Evolutionary conservation across 768 basidiomycete species (phyloP).

Genomic region (Suillus placidus): DNA sequence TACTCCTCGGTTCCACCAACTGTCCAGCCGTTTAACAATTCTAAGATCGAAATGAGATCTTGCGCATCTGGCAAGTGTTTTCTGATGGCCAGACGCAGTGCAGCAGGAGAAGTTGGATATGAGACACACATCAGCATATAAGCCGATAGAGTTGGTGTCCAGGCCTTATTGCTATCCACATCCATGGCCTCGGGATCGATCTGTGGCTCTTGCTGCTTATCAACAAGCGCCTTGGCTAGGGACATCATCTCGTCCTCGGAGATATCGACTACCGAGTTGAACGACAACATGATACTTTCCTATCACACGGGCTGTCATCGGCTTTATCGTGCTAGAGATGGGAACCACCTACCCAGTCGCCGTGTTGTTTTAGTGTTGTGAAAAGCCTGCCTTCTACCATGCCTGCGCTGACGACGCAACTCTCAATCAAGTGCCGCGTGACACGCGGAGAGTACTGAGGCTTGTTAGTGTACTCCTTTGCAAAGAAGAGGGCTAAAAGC

Average conservation of each 20-base stretch:
- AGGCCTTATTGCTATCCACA: conserved; percentile 34
- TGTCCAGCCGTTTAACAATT: conserved; percentile 27
- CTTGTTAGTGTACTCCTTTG: conserved; percentile 33
- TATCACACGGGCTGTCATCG: conserved; percentile 11
- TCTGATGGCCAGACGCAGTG: conserved; percentile 48
- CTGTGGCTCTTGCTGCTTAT: conserved; percentile 35
- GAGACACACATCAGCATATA: conserved; percentile 43
- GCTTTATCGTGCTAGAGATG: background rate
- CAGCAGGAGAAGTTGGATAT: conserved; percentile 42
- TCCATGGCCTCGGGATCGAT: conserved; percentile 35
- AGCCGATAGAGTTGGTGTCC: conserved; percentile 37
- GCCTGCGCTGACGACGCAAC: conserved; percentile 53
- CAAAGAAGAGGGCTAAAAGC: conserved; percentile 53
- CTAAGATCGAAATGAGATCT: conserved; percentile 41
- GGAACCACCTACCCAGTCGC: conserved; percentile 65
- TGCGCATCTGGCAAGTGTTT: conserved; percentile 42
- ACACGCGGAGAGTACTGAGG: conserved; percentile 58
- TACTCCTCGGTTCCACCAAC: conserved; percentile 39
- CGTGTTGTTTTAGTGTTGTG: conserved; percentile 48
- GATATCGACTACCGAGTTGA: conserved; percentile 61
- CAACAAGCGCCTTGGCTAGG: conserved; percentile 48
- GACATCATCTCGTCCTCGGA: conserved; percentile 66
- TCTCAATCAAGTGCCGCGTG: conserved; percentile 58
- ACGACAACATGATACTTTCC: conserved; percentile 50
- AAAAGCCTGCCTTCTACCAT: conserved; percentile 69